These are phyloP conservation scores for Hamamelis virginiana DNA, from an alignment of 164 flowering plant species.

Conservation along the genomic window DNA sequence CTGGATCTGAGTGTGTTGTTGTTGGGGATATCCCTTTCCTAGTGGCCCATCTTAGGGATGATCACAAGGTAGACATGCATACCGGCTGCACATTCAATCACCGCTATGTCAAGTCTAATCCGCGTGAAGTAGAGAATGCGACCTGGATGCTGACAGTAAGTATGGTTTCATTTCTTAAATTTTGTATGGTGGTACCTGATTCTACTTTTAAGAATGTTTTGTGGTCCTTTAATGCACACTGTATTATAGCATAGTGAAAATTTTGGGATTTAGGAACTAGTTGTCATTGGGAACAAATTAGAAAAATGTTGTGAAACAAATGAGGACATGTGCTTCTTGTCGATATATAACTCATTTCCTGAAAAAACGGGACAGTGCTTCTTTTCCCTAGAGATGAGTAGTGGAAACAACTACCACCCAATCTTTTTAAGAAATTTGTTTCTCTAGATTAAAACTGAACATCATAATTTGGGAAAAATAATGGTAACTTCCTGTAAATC, in stretches of 20 bases:
- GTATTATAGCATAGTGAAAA: not conserved
- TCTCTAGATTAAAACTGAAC: too few relatives aligned
- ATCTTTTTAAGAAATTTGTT: too few relatives aligned
- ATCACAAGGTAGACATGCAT: conserved; percentile 36
- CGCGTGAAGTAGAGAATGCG: conserved; percentile 34
- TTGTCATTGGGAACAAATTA: too few relatives aligned
- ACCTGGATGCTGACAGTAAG: conserved; percentile 40
- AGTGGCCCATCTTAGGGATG: conserved; percentile 27
- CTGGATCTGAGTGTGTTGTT: conserved; percentile 40
- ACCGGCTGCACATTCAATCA: conserved; percentile 35
- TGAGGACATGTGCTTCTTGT: not conserved
- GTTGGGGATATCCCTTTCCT: conserved; percentile 31
- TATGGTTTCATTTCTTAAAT: not conserved
- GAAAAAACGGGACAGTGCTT: too few relatives aligned
- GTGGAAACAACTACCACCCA: too few relatives aligned
- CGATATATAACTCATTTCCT: too few relatives aligned
- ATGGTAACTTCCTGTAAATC: too few relatives aligned
- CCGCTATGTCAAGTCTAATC: conserved; percentile 35
- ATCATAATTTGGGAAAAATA: too few relatives aligned
- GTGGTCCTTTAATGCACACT: not conserved
- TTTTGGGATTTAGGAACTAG: not conserved
- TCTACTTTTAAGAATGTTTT: not conserved
- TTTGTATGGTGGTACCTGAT: not conserved
- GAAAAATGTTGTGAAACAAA: not conserved
- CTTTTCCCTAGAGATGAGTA: too few relatives aligned